Evolutionary conservation across 2,329 filamentous ascomycete genomes (phyloP).

Genomic region (Orbilia blumenaviensis): DNA sequence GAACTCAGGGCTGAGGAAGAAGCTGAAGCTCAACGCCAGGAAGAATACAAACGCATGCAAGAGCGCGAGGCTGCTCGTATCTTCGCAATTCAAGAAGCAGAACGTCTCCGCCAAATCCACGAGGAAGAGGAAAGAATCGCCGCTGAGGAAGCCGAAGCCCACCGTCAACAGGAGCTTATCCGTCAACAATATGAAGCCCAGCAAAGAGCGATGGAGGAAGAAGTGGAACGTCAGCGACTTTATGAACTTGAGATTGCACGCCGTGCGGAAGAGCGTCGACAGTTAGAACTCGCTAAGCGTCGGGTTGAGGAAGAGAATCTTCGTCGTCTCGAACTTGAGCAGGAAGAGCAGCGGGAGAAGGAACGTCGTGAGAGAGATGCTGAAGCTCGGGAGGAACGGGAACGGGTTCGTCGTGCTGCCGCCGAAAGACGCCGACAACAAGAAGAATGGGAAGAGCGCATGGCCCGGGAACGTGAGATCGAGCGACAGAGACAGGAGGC

Average conservation of each 20-base stretch:
- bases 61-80: constrained; percentile 35
- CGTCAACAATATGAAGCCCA: constrained; percentile 49
- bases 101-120: constrained; percentile 35
- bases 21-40: constrained; percentile 23
- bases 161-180: constrained; percentile 30
- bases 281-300: constrained; percentile 44
- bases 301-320: constrained; percentile 51
- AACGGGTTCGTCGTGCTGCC: constrained; percentile 43
- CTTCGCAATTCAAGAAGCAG: constrained; percentile 45
- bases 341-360: constrained; percentile 46
- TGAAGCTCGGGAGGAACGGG: constrained; percentile 44
- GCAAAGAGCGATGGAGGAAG: constrained; percentile 20
- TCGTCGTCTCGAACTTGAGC: constrained; percentile 45
- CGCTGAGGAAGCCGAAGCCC: constrained; percentile 32
- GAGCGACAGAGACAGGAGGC: constrained; percentile 43
- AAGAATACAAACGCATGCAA: constrained; percentile 20
- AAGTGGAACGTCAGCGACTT: constrained; percentile 15
- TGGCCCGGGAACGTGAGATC: constrained; percentile 50
- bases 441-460: constrained; percentile 43
- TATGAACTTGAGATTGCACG: constrained; percentile 29
- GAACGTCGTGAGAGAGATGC: constrained; percentile 48
- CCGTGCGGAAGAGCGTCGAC: constrained; percentile 44
- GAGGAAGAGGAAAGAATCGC: constrained; percentile 37
- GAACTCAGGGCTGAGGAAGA: constrained; percentile 25
- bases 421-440: constrained; percentile 34